phyloP scores from a whole-genome alignment of 768 basidiomycete genomes.

The Calocybe gangraenosa region DNA sequence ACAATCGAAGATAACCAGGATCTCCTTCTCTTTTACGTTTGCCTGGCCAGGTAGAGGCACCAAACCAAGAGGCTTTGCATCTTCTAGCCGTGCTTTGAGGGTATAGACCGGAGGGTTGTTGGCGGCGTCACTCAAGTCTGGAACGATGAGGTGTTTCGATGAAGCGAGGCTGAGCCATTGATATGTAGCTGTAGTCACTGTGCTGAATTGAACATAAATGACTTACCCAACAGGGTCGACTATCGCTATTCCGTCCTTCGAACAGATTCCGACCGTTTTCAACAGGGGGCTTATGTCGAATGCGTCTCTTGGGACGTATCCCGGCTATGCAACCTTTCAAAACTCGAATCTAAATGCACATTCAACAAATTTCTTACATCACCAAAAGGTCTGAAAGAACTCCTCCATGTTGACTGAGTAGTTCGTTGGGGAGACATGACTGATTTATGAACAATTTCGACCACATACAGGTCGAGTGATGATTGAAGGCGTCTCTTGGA shows the following conservation, averaged over 20 bases:
- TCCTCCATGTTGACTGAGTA: constrained; percentile 16
- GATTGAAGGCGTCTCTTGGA: constrained; percentile 58
- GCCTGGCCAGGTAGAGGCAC: constrained; percentile 38
- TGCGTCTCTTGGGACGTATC: constrained; percentile 70
- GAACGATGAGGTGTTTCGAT: constrained; percentile 46
- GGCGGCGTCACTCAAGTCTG: constrained; percentile 47
- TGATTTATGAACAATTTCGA: constrained; percentile 49
- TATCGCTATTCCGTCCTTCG: constrained; percentile 60
- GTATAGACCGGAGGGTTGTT: constrained; percentile 35
- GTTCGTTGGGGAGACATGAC: constrained; percentile 32
- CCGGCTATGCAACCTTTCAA: constrained; percentile 38
- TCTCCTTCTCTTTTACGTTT: constrained; percentile 32
- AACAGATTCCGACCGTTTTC: constrained; percentile 64
- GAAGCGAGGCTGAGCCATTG: constrained; percentile 37
- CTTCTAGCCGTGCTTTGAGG: constrained; percentile 58
- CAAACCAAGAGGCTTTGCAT: constrained; percentile 62
- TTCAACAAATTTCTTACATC: constrained; percentile 42
- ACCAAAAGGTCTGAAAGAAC: constrained; percentile 60
- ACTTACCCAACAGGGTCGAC: constrained; percentile 66
- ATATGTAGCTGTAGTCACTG: too few species aligned
- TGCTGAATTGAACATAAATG: background rate
- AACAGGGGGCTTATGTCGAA: constrained; percentile 54
- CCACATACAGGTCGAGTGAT: constrained; percentile 46
- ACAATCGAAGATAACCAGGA: constrained; percentile 77
- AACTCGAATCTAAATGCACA: background rate